Evolutionary conservation across 2,329 filamentous ascomycete genomes (phyloP).

Genomic region (Neofusicoccum laricinum): DNA sequence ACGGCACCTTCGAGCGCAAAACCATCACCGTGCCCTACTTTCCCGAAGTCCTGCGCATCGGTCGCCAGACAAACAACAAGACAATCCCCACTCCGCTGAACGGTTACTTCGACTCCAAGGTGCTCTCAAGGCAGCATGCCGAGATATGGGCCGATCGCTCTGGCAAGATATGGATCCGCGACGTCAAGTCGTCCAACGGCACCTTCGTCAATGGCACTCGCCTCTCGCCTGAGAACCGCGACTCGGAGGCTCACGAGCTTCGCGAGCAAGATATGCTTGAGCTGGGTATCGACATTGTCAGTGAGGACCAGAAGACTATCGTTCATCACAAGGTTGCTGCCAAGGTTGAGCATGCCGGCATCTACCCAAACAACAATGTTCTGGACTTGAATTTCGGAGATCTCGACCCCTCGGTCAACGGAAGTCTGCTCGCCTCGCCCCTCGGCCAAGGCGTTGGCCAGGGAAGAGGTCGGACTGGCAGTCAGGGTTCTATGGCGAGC

Average conservation of each 20-base stretch:
- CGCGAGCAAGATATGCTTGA: conserved; percentile 90
- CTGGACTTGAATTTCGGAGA: conserved; percentile 91
- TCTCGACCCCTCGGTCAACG: conserved; percentile 73
- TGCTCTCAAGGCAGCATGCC: conserved; percentile 91
- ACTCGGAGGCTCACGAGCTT: conserved; percentile 92
- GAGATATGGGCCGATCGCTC: conserved; percentile 86
- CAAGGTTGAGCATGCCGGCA: conserved; percentile 92
- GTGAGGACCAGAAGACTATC: conserved; percentile 96
- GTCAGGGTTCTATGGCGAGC: conserved; percentile 55
- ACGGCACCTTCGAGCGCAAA: conserved; percentile 95
- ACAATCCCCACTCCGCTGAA: conserved; percentile 88
- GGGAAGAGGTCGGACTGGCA: conserved; percentile 62
- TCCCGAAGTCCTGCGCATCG: conserved; percentile 92
- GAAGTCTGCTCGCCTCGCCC: conserved; percentile 49
- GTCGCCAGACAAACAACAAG: conserved; percentile 94
- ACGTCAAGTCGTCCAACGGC: conserved; percentile 97
- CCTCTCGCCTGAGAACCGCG: conserved; percentile 88
- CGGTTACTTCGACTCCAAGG: conserved; percentile 97
- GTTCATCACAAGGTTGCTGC: conserved; percentile 98
- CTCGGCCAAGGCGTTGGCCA: conserved; percentile 51
- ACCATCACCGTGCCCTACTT: conserved; percentile 90
- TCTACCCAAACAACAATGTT: conserved; percentile 72
- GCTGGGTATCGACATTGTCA: conserved; percentile 96
- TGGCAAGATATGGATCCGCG: conserved; percentile 91
- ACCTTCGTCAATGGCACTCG: conserved; percentile 95